Percentiles rank a stretch among this genome's conserved stretches.
These are phyloP conservation scores for Leersia perrieri DNA, from an alignment of 176 grass and related monocot species.

Conservation along the genomic window DNA sequence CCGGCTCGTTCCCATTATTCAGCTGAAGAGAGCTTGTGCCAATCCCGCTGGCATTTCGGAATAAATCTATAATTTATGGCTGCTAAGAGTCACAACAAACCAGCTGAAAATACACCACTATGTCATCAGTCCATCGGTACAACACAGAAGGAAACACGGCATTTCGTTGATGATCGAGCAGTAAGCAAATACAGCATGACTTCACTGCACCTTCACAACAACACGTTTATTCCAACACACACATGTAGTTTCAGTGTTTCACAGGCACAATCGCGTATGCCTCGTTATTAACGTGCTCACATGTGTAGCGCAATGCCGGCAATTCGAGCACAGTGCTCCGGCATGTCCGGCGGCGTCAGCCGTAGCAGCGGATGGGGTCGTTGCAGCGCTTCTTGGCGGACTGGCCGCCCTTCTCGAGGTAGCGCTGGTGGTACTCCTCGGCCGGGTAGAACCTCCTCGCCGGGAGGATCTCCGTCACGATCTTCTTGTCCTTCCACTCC, in stretches of 20 bases:
- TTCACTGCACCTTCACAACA: background rate
- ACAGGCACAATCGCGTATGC: background rate
- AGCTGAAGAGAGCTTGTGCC: no score
- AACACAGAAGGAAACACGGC: no score
- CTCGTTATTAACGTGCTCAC: background rate
- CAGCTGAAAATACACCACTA: no score
- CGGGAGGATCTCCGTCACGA: constrained; percentile 87
- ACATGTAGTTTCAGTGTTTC: background rate
- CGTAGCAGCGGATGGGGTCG: constrained; percentile 90
- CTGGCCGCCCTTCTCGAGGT: constrained; percentile 91
- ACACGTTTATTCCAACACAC: background rate
- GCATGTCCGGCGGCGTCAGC: constrained; percentile 32
- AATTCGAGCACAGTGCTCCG: background rate
- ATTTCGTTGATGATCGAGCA: no score
- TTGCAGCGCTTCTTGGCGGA: constrained; percentile 70
- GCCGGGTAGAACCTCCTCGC: constrained; percentile 68
- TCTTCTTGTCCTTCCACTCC: constrained; percentile 46
- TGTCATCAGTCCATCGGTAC: no score
- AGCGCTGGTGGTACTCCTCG: constrained; percentile 88
- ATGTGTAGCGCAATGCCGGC: background rate
- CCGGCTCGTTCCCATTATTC: no score
- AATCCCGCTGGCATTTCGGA: no score
- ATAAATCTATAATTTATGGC: no score
- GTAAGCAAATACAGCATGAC: background rate
- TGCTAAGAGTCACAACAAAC: no score